Evolutionary conservation across 768 basidiomycete genomes (phyloP).

Genomic region (Artomyces pyxidatus): DNA sequence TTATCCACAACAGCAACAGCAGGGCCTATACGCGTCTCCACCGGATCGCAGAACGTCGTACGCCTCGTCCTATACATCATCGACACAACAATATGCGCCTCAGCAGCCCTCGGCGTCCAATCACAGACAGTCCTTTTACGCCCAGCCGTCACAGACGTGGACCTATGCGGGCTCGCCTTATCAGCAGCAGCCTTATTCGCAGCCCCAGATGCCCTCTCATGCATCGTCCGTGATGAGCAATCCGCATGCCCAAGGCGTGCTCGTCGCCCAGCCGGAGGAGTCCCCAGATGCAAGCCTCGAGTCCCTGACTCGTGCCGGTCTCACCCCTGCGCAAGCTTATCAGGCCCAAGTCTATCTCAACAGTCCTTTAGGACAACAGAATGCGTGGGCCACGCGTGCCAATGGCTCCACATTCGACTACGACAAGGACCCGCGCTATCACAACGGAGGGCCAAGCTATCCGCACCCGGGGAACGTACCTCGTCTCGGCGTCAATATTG

Average conservation of each 20-base stretch:
- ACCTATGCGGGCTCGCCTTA: slow-evolving; percentile 22
- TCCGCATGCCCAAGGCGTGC: slow-evolving; percentile 38
- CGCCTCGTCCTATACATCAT: slow-evolving; percentile 29
- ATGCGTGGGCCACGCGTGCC: slow-evolving; percentile 18
- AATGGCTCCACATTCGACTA: no score
- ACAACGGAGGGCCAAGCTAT: slow-evolving; percentile 23
- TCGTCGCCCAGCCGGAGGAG: slow-evolving; percentile 40
- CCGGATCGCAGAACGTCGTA: slow-evolving; percentile 43
- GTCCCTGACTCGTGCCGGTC: slow-evolving; percentile 37
- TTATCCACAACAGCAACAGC: slow-evolving; percentile 34
- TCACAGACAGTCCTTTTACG: slow-evolving; percentile 35
- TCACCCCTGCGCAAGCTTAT: slow-evolving; percentile 76
- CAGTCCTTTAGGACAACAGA: slow-evolving; percentile 26
- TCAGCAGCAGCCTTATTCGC: slow-evolving; percentile 23
- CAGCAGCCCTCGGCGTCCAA: slow-evolving; percentile 17
- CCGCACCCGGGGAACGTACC: slow-evolving; percentile 25
- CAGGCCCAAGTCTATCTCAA: slow-evolving; percentile 64
- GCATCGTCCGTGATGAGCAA: slow-evolving; percentile 42
- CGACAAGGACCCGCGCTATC: slow-evolving; percentile 14
- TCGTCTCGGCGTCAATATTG: slow-evolving; percentile 36
- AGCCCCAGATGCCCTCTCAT: slow-evolving; percentile 29
- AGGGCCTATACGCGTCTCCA: slow-evolving; percentile 20
- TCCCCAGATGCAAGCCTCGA: slow-evolving; percentile 41
- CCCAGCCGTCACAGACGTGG: slow-evolving; percentile 17
- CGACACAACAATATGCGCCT: slow-evolving; percentile 16